These are phyloP conservation scores for Inonotus obliquus DNA, from an alignment of 1,284 basidiomycete genomes.

Conservation along the genomic window DNA sequence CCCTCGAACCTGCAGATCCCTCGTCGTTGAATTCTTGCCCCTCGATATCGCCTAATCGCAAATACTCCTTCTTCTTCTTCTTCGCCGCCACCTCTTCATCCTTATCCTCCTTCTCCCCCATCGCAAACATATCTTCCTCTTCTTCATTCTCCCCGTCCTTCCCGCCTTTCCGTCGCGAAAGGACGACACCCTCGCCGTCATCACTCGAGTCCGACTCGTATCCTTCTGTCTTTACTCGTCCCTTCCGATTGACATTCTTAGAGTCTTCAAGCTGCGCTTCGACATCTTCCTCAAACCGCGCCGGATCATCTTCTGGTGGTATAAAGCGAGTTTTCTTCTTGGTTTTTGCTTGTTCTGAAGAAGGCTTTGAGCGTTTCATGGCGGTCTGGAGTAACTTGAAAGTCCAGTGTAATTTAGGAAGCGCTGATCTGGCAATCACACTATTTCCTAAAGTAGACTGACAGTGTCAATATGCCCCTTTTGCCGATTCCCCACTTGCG, in stretches of 20 bases:
- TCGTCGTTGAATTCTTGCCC: slow-evolving; percentile 84
- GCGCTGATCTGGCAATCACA: background rate
- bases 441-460: background rate
- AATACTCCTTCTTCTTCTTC: slow-evolving; percentile 70
- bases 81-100: slow-evolving; percentile 28
- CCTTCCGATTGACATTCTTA: slow-evolving; percentile 46
- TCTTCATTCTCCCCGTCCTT: slow-evolving; percentile 36
- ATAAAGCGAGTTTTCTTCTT: slow-evolving; percentile 78
- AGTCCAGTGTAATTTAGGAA: background rate
- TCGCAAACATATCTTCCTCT: slow-evolving; percentile 85
- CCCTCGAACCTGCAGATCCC: slow-evolving; percentile 27
- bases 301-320: slow-evolving; percentile 69
- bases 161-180: slow-evolving; percentile 57
- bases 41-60: slow-evolving; percentile 91
- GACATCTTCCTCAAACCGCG: slow-evolving; percentile 70
- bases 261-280: slow-evolving; percentile 67
- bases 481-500: too few species aligned
- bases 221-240: slow-evolving; percentile 77
- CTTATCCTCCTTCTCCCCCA: slow-evolving; percentile 41
- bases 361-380: slow-evolving; percentile 17
- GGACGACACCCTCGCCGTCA: slow-evolving; percentile 86
- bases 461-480: background rate
- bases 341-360: slow-evolving; percentile 1
- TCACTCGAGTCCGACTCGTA: slow-evolving; percentile 94
- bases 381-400: background rate